Evolutionary conservation across 331 rosid genomes (phyloP), one percentile per base, ranked within the genome.

Genomic region (Malus hybrid): DNA sequence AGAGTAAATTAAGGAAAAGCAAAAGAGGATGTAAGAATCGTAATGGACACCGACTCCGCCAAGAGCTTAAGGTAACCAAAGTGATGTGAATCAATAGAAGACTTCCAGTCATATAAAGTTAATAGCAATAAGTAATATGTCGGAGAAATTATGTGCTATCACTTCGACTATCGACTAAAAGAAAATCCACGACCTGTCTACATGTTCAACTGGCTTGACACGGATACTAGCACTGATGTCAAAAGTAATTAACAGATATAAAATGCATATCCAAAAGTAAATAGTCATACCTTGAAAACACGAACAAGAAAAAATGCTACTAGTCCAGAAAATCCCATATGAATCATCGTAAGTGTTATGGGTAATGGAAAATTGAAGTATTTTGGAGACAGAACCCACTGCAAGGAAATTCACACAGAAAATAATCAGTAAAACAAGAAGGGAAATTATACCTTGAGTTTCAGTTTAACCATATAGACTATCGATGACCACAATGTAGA

Each of bases 351-450:
- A 44, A 94, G 96, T 31, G 97, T 85, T 44, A 94, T 92, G 39
- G 99, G 99, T 56, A 88, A 81, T 46, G 97, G 96, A 81, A 90
- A 94, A 79, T 94, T 88, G 81, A 92, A 94, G 86, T 92, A 87
- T 67, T 85, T 91, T 8, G 97, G 88, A 82, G 99, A 94, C 55
- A 94, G 87, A 73, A 94, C 96, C 97, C 99, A 94, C 99, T 94
- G 90, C 90, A 84, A 76, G 55, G 61, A 70, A 70, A 75, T 1
- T n/a, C 28, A 71, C n/a, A 65, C 34, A 66, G 70, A 71, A 50
- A 34, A 48, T 15, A 20, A 28, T 64, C 75, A 69, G 10, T 59
- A 39, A 71, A 66, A 15, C n/a, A 27, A 42, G 39, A 18, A 22
- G 71, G 56, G 19, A 52, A 65, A 52, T 20, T 29, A 29, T 9